These are phyloP conservation scores for Moesziomyces antarcticus DNA, from an alignment of 1,284 basidiomycete species.

Conservation along the genomic window DNA sequence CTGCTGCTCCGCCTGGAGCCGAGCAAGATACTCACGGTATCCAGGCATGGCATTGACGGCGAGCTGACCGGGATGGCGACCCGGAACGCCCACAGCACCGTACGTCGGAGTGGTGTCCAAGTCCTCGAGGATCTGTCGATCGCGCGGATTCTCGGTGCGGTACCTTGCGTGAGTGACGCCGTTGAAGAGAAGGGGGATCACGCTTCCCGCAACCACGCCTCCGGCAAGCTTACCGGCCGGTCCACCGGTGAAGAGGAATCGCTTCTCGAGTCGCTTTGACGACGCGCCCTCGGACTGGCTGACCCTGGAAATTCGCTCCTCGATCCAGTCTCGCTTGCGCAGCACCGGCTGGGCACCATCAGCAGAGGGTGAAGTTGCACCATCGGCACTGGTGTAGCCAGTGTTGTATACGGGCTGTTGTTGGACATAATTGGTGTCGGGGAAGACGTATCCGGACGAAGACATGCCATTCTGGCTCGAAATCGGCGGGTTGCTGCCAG, in stretches of 20 bases:
- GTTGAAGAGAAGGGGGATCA: constrained; percentile 6
- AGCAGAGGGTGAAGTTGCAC: too few relatives aligned
- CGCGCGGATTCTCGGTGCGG: constrained; percentile 22
- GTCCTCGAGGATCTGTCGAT: constrained; percentile 26
- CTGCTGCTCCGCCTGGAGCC: constrained; percentile 16
- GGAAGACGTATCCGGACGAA: too few relatives aligned
- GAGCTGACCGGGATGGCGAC: constrained; percentile 27
- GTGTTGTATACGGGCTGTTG: not conserved
- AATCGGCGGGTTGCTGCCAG: not conserved
- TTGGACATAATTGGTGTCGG: too few relatives aligned
- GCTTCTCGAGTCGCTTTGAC: constrained; percentile 16
- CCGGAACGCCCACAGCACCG: constrained; percentile 41
- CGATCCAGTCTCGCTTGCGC: constrained; percentile 15
- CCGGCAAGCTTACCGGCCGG: constrained; percentile 5
- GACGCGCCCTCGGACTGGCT: not conserved
- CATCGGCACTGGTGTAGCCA: too few relatives aligned
- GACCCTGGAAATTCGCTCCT: not conserved
- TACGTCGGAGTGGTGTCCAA: constrained; percentile 33
- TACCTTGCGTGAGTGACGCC: constrained; percentile 22
- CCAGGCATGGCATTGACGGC: constrained; percentile 42
- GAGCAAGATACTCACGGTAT: constrained; percentile 10
- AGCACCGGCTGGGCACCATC: constrained; percentile 3
- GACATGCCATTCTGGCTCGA: too few relatives aligned
- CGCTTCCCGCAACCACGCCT: constrained; percentile 10
- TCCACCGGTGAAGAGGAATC: constrained; percentile 19